Evolutionary conservation across 1,284 basidiomycete species (phyloP).

Genomic region (Mycosarcoma mackinlayi): DNA sequence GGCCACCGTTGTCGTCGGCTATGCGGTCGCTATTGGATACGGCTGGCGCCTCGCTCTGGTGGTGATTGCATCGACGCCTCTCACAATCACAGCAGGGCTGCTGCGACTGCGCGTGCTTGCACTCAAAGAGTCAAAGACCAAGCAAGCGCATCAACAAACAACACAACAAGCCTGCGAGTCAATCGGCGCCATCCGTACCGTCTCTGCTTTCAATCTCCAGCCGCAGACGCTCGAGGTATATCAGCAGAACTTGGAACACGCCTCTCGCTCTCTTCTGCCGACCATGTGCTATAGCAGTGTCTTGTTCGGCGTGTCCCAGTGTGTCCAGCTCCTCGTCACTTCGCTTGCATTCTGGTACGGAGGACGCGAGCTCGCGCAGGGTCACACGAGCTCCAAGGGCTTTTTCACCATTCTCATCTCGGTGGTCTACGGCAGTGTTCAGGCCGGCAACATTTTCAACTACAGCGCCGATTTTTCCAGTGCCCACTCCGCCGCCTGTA

Average conservation of each 20-base stretch:
- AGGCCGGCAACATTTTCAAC: constrained; percentile 75
- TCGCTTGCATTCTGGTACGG: constrained; percentile 89
- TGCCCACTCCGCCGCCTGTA: constrained; percentile 80
- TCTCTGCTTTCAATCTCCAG: constrained; percentile 80
- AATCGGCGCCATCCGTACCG: constrained; percentile 87
- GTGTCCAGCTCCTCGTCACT: constrained; percentile 81
- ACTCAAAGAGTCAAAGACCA: constrained; percentile 80
- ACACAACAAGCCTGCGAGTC: constrained; percentile 92
- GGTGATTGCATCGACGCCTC: constrained; percentile 79
- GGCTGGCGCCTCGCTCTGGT: constrained; percentile 81
- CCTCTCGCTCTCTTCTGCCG: constrained; percentile 15
- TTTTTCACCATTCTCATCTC: constrained; percentile 69
- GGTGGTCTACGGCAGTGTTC: constrained; percentile 43
- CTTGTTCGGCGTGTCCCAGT: constrained; percentile 82
- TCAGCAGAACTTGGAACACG: constrained; percentile 19
- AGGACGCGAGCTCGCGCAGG: constrained; percentile 74
- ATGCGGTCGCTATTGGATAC: constrained; percentile 70
- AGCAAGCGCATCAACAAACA: constrained; percentile 81
- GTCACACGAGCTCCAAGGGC: constrained; percentile 74
- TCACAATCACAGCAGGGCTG: constrained; percentile 83
- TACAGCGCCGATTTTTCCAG: constrained; percentile 92
- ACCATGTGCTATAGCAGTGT: constrained; percentile 75
- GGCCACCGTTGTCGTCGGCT: constrained; percentile 74
- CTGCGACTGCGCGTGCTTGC: constrained; percentile 77
- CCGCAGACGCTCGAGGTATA: constrained; percentile 51